Base-by-base conservation (phyloP, 73 alveolate species). In the Paramecium caudatum region DNA sequence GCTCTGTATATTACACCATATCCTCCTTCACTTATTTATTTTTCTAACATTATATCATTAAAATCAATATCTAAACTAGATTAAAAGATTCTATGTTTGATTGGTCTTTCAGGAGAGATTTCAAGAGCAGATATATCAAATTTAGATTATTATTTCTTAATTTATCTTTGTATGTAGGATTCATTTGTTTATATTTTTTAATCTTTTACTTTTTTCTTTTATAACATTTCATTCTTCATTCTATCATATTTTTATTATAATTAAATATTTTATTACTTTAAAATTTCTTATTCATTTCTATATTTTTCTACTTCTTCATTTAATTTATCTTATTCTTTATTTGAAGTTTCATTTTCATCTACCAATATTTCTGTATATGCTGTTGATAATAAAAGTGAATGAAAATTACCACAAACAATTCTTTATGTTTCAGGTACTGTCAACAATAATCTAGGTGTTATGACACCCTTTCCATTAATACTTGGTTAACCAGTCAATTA, bases 1-100 rank as follows among this genome's bases (percentile, higher is more conserved):
- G 99, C 99, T 69, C 96, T 95, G 37, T 90, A 94, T 45, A 98
- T 99, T 8, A 96, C 96, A 8, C 99, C 99, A 87, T 96, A 97
- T 16, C 99, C 99, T 34, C 99, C 98, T 50, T 97, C 98, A n/a
- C 99, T 93, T 10, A 95, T 93, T 70, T 96, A 93, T 62, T 95
- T 95, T 83, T 96, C 99, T 49, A 95, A 82, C 43, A 92, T 93
- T 47, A 97, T 92, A 43, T 97, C 99, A 15, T 91, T 95, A 81
- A 95, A 96, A 82, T 93, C 90, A 41, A 98, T 97, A 82, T 97
- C 99, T 61, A 97, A 94, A 49, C 95, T 94, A 9, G 96, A 91
- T 33, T 94, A 62, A 88, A 92, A 92, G 34, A 91, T 91, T 93
- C 90, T 92, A 47, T 46, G 91, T 69, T 88, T 88, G 37, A 63